These are phyloP conservation scores for Nothomitra cinnamomea DNA, from an alignment of 2,329 filamentous ascomycete genomes.

Conservation along the genomic window DNA sequence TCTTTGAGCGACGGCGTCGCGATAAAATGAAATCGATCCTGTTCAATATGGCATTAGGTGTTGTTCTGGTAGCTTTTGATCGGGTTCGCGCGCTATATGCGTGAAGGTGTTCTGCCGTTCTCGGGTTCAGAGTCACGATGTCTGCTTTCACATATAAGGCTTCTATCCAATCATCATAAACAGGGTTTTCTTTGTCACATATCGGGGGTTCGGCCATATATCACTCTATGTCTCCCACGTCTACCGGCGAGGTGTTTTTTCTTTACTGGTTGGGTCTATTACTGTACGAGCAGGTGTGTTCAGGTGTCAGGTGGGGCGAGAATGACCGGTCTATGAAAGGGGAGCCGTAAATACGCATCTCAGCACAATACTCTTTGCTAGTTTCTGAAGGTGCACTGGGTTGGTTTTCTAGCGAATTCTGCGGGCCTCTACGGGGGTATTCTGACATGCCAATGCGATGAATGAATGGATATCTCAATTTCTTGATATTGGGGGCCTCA, in stretches of 20 bases:
- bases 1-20: constrained; percentile 6
- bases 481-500: neutral
- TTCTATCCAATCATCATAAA: neutral
- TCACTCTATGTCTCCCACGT: neutral
- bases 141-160: constrained; percentile 3
- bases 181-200: no score
- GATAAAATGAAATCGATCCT: constrained; percentile 6
- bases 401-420: neutral
- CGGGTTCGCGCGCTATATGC: neutral
- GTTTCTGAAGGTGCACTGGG: constrained; percentile 1
- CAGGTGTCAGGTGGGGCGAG: constrained; percentile 1
- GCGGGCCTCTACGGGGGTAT: neutral
- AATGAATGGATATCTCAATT: neutral
- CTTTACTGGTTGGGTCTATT: constrained; percentile 1
- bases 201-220: no score
- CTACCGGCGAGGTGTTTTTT: neutral
- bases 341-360: constrained; percentile 2
- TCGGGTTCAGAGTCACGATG: constrained; percentile 1
- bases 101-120: neutral
- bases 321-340: neutral
- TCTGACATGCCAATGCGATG: constrained; percentile 1
- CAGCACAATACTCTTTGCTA: neutral
- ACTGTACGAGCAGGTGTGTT: constrained; percentile 3
- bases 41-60: constrained; percentile 3
- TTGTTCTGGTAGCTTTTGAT: neutral